Evolutionary conservation across 257 asterid genomes (phyloP).

Genomic region (Solanum sparsipilum): DNA sequence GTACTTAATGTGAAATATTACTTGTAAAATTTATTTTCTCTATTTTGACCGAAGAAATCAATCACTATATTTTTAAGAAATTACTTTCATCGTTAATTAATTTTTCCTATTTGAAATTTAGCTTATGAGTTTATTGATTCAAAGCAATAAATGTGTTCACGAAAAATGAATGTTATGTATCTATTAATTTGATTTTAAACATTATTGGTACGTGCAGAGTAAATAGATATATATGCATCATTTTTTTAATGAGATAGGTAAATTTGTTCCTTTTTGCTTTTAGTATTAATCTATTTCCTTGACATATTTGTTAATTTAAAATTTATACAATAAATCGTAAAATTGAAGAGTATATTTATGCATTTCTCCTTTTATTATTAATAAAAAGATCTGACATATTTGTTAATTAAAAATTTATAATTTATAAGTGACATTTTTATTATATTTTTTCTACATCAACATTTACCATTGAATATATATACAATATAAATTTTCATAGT

Average conservation of each 20-base stretch:
- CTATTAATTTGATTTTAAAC: background rate
- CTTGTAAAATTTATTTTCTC: background rate
- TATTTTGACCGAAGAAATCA: background rate
- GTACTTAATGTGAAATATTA: background rate
- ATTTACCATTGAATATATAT: background rate
- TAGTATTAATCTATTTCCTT: too few species aligned
- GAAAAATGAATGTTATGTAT: background rate
- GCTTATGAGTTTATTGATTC: background rate
- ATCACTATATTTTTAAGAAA: background rate
- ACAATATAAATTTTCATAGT: background rate
- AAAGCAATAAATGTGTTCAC: background rate
- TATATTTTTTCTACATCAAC: background rate
- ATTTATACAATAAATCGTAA: background rate
- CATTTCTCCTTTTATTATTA: too few species aligned
- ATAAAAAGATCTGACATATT: too few species aligned
- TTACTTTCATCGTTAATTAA: background rate
- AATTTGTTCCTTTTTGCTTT: background rate
- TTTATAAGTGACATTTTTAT: too few species aligned
- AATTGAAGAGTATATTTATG: too few species aligned
- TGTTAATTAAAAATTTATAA: too few species aligned
- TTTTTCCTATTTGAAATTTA: background rate
- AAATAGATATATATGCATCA: too few species aligned
- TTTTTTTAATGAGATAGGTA: background rate
- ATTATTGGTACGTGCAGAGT: too few species aligned
- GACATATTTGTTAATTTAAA: background rate